Conservation (phyloP, 2,329 filamentous ascomycete genomes). For the Aureobasidium sp. region DNA sequence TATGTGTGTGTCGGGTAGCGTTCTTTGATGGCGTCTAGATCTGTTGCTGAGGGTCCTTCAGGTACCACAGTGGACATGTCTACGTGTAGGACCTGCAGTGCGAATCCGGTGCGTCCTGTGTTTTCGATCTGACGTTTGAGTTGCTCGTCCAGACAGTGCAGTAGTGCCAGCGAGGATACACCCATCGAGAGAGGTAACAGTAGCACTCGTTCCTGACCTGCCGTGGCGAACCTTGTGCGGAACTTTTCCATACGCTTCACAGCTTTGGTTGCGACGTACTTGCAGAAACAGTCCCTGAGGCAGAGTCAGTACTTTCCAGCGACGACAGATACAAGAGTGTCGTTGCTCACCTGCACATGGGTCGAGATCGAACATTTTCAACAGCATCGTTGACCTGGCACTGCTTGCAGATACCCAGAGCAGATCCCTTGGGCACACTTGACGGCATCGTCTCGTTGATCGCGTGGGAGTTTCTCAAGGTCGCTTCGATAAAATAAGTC, state of each 20-base stretch:
- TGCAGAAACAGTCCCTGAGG: constrained; percentile 62
- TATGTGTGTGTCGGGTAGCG: constrained; percentile 61
- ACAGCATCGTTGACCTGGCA: constrained; percentile 45
- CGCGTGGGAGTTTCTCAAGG: neutral
- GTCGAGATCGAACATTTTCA: constrained; percentile 49
- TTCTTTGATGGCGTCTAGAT: constrained; percentile 31
- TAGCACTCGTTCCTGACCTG: constrained; percentile 45
- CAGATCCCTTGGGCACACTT: neutral
- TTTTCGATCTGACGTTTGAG: constrained; percentile 56
- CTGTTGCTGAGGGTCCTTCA: constrained; percentile 37
- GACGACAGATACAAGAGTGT: neutral
- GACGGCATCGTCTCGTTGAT: neutral
- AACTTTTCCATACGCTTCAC: constrained; percentile 66
- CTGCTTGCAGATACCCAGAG: constrained; percentile 41
- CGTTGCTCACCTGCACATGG: constrained; percentile 48
- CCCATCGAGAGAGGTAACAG: constrained; percentile 82
- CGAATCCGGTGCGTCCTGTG: constrained; percentile 58
- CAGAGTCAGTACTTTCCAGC: neutral
- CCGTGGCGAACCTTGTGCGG: constrained; percentile 31
- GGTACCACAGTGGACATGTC: constrained; percentile 26
- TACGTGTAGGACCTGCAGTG: constrained; percentile 49
- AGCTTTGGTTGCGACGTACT: constrained; percentile 70
- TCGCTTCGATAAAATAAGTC: neutral
- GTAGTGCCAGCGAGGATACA: constrained; percentile 66
- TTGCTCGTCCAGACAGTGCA: constrained; percentile 67